A percentile compares a stretch with the other conserved stretches of the same genome.
Conservation (phyloP, 257 asterid genomes). For the Asclepias syriaca region DNA sequence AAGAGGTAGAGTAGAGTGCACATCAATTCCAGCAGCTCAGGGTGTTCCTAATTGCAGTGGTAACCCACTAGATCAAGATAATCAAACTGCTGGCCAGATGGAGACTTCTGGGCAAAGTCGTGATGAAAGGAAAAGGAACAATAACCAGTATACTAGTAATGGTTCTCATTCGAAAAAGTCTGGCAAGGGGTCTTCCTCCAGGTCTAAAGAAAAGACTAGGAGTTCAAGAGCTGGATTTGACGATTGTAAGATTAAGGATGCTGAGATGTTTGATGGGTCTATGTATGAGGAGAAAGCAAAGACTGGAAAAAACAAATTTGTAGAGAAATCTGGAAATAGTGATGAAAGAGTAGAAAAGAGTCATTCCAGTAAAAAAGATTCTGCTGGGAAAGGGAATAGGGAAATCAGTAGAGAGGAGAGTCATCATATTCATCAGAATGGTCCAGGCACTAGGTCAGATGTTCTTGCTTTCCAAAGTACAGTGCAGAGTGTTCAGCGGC, state of each 20-base stretch:
- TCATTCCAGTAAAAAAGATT: slow-evolving; percentile 42
- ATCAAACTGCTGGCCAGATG: slow-evolving; percentile 30
- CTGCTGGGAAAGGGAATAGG: slow-evolving; percentile 40
- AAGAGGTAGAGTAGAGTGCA: slow-evolving; percentile 20
- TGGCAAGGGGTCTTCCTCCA: slow-evolving; percentile 57
- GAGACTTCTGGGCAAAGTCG: slow-evolving; percentile 37
- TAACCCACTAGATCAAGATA: slow-evolving; percentile 32
- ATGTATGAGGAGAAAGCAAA: slow-evolving; percentile 48
- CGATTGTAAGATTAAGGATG: slow-evolving; percentile 35
- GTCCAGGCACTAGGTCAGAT: slow-evolving; percentile 26
- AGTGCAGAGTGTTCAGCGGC: slow-evolving; percentile 39
- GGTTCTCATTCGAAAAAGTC: slow-evolving; percentile 49
- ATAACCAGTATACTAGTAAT: slow-evolving; percentile 32
- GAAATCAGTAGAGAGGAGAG: slow-evolving; percentile 44
- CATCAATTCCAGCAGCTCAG: slow-evolving; percentile 20
- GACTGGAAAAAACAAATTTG: slow-evolving; percentile 53
- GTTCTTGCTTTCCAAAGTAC: slow-evolving; percentile 36
- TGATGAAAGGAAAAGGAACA: slow-evolving; percentile 38
- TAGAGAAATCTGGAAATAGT: slow-evolving; percentile 41
- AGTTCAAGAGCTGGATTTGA: slow-evolving; percentile 48
- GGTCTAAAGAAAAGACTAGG: slow-evolving; percentile 50
- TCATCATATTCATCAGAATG: slow-evolving; percentile 47
- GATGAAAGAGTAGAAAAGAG: slow-evolving; percentile 44
- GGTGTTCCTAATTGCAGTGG: slow-evolving; percentile 23
- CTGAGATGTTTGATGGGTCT: slow-evolving; percentile 41